Evolutionary conservation across 305 asterid genomes (phyloP).

Genomic region (Nicotiana rustica): DNA sequence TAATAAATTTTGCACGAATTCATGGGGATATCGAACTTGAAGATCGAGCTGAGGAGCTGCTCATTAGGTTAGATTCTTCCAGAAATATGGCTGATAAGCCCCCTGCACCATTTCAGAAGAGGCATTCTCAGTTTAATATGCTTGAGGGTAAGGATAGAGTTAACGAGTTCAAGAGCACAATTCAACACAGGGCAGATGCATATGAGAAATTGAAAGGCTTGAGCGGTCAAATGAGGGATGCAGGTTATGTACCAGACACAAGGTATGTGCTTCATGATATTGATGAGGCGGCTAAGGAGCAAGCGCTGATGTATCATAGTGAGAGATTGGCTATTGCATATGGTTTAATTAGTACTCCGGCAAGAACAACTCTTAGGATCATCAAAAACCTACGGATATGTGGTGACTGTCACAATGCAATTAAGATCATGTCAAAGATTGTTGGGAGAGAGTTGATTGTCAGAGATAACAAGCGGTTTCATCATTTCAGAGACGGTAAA

Average conservation of each 20-base stretch:
- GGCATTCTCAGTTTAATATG: conserved; percentile 48
- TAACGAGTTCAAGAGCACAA: conserved; percentile 35
- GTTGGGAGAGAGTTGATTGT: conserved; percentile 58
- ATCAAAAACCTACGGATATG: conserved; percentile 58
- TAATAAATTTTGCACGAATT: conserved; percentile 41
- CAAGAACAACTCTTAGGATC: conserved; percentile 53
- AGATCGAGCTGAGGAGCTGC: conserved; percentile 47
- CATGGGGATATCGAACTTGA: conserved; percentile 56
- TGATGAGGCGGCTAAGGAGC: conserved; percentile 55
- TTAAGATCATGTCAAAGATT: conserved; percentile 54
- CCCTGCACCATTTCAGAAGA: conserved; percentile 42
- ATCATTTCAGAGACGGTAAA: conserved; percentile 55
- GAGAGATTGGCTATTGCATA: conserved; percentile 60
- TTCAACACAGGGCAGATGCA: conserved; percentile 38
- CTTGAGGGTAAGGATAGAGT: conserved; percentile 47
- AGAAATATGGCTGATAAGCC: conserved; percentile 32
- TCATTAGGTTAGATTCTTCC: conserved; percentile 40
- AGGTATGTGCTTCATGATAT: conserved; percentile 58
- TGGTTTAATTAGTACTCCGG: conserved; percentile 56
- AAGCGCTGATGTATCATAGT: conserved; percentile 59
- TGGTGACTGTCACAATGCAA: conserved; percentile 57
- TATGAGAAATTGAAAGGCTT: conserved; percentile 46
- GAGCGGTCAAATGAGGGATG: conserved; percentile 55
- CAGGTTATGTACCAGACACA: conserved; percentile 57
- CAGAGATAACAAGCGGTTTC: conserved; percentile 56